A percentile compares a stretch with the other conserved stretches of the same genome.
These are phyloP conservation scores for Bipolaris oryzae DNA, from an alignment of 2,329 filamentous ascomycete species.

Conservation along the genomic window DNA sequence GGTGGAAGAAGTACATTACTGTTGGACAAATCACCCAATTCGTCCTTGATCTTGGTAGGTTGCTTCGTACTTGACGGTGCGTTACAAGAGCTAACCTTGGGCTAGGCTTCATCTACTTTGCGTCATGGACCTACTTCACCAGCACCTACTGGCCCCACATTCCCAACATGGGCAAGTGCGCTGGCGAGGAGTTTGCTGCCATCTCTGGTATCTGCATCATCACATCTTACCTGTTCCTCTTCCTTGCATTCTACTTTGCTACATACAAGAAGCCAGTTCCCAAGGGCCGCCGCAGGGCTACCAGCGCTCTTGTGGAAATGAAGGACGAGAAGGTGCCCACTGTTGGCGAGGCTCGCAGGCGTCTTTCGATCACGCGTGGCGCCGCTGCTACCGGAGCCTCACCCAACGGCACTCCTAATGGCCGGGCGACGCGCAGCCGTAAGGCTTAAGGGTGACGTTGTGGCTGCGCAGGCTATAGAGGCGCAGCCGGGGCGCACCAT, in stretches of 20 bases:
- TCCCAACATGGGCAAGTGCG: constrained; percentile 84
- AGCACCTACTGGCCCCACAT: constrained; percentile 86
- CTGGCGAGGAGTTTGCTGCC: constrained; percentile 95
- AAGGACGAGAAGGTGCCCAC: constrained; percentile 71
- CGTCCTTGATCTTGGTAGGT: constrained; percentile 90
- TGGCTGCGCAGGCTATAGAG: background rate
- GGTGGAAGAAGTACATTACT: constrained; percentile 99
- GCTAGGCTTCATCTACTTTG: constrained; percentile 94
- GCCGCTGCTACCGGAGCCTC: constrained; percentile 49
- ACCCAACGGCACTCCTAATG: constrained; percentile 59
- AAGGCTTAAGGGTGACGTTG: constrained; percentile 63
- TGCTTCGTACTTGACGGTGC: background rate
- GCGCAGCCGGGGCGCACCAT: background rate
- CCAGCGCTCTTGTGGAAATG: constrained; percentile 85
- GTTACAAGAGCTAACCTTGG: constrained; percentile 25
- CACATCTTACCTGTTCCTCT: constrained; percentile 93
- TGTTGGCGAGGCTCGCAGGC: constrained; percentile 58
- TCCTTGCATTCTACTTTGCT: constrained; percentile 98
- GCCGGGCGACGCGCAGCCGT: constrained; percentile 68
- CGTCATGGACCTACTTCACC: constrained; percentile 98
- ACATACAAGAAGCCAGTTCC: constrained; percentile 88
- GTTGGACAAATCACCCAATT: constrained; percentile 97
- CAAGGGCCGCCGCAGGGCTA: constrained; percentile 76
- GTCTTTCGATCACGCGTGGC: constrained; percentile 53
- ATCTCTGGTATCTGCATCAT: constrained; percentile 91